phyloP scores from a whole-genome alignment of 2,329 filamentous ascomycete species.

The Fusarium nygamai region DNA sequence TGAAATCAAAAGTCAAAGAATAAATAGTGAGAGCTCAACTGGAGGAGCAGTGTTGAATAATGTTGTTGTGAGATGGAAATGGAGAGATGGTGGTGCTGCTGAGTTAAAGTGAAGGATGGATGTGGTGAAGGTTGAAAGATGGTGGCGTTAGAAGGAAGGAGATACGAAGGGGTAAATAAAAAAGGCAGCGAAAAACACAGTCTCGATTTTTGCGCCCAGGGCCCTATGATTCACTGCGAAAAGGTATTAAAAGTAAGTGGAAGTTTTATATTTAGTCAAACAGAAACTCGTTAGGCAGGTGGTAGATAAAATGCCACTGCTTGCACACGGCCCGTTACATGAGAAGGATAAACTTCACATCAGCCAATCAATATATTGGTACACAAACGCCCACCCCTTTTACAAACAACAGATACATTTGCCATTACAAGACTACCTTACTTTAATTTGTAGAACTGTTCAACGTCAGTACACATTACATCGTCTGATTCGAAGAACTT shows the following conservation, averaged over 20 bases:
- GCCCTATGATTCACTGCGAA: conserved; percentile 11
- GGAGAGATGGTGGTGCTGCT: background rate
- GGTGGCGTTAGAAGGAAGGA: background rate
- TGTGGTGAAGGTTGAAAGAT: background rate
- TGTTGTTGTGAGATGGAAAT: background rate
- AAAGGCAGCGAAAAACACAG: background rate
- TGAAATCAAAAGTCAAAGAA: background rate
- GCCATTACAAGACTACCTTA: conserved; percentile 39
- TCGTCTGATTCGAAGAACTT: conserved; percentile 20
- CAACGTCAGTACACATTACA: conserved; percentile 38
- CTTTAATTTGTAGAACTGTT: conserved; percentile 52
- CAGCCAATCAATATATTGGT: conserved; percentile 3
- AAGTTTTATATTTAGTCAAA: background rate
- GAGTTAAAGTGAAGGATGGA: background rate
- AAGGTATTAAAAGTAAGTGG: background rate
- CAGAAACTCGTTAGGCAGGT: background rate
- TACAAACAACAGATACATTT: conserved; percentile 4
- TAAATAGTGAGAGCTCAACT: background rate
- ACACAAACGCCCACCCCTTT: background rate
- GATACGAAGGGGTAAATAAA: background rate
- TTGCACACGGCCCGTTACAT: background rate
- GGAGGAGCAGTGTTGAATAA: background rate
- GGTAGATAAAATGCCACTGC: background rate
- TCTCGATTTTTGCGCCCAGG: background rate
- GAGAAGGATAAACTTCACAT: background rate